Evolutionary conservation across 2,329 filamentous ascomycete species (phyloP).

Genomic region (Calonectria hongkongensis): DNA sequence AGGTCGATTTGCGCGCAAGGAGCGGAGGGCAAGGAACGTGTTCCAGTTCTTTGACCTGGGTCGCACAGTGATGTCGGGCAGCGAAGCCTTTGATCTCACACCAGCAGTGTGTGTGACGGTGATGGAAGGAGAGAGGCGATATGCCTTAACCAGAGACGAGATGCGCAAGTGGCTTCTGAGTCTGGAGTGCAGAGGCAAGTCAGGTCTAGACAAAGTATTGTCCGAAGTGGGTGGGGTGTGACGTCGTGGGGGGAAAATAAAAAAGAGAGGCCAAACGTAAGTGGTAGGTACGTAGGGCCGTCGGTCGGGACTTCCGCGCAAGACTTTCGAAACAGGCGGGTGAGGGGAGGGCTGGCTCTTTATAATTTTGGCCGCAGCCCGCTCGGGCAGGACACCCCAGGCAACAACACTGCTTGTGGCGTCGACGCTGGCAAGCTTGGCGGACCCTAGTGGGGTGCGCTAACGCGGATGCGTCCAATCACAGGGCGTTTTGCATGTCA

Average conservation of each 20-base stretch:
- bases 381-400: slow-evolving; percentile 64
- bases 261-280: slow-evolving; percentile 67
- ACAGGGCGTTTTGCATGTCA: slow-evolving; percentile 52
- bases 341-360: slow-evolving; percentile 73
- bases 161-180: slow-evolving; percentile 36
- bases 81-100: slow-evolving; percentile 47
- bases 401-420: slow-evolving; percentile 67
- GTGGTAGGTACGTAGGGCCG: slow-evolving; percentile 71
- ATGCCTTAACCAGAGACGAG: slow-evolving; percentile 41
- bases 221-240: slow-evolving; percentile 58
- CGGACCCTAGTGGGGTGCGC: slow-evolving; percentile 60
- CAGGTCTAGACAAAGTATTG: slow-evolving; percentile 48
- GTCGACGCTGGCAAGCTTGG: slow-evolving; percentile 63
- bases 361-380: slow-evolving; percentile 71
- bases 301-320: slow-evolving; percentile 75
- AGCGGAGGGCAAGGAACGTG: slow-evolving; percentile 63
- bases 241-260: slow-evolving; percentile 56
- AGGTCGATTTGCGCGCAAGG: slow-evolving; percentile 59
- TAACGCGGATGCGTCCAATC: slow-evolving; percentile 63
- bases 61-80: slow-evolving; percentile 55
- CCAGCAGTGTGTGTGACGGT: slow-evolving; percentile 48
- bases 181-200: slow-evolving; percentile 43
- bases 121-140: slow-evolving; percentile 35
- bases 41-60: slow-evolving; percentile 64
- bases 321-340: slow-evolving; percentile 68